Evolutionary conservation across 2,329 filamentous ascomycete genomes (phyloP).

Genomic region (Stachybotrys echinatus): DNA sequence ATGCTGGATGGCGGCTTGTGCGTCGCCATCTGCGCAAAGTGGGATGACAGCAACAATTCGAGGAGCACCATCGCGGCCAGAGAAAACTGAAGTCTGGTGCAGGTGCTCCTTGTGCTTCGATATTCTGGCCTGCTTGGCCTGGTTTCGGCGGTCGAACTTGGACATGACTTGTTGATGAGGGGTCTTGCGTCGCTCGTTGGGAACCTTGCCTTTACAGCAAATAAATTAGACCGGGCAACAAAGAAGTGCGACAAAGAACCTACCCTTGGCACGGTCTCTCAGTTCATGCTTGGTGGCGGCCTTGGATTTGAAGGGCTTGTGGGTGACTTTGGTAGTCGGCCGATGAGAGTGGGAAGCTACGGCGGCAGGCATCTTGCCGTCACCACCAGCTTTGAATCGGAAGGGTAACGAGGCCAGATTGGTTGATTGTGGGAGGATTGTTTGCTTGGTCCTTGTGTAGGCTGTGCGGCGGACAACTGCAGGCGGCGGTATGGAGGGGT

Average conservation of each 20-base stretch:
- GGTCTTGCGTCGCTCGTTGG: conserved; percentile 73
- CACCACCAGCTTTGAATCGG: conserved; percentile 78
- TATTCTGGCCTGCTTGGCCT: conserved; percentile 83
- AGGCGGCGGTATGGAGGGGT: conserved; percentile 28
- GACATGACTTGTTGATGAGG: conserved; percentile 96
- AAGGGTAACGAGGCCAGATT: conserved; percentile 71
- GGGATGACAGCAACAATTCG: conserved; percentile 85
- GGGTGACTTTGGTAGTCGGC: conserved; percentile 79
- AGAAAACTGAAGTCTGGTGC: conserved; percentile 74
- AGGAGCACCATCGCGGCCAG: conserved; percentile 81
- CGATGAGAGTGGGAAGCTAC: conserved; percentile 74
- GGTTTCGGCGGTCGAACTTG: conserved; percentile 91
- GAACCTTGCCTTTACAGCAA: conserved; percentile 66
- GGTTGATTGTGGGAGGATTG: conserved; percentile 13
- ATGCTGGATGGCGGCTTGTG: conserved; percentile 58
- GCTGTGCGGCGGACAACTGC: conserved; percentile 4
- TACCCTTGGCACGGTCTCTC: conserved; percentile 82
- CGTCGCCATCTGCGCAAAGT: conserved; percentile 68
- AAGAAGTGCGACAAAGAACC: conserved; percentile 2
- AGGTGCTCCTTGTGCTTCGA: conserved; percentile 80
- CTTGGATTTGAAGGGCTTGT: conserved; percentile 90
- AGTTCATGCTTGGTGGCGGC: conserved; percentile 85
- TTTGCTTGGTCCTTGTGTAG: conserved; percentile 1
- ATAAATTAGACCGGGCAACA: no score
- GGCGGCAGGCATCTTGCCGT: conserved; percentile 68